Base-by-base conservation (phyloP, 352 stramenopile genomes). In the Phytophthora brassicae region DNA sequence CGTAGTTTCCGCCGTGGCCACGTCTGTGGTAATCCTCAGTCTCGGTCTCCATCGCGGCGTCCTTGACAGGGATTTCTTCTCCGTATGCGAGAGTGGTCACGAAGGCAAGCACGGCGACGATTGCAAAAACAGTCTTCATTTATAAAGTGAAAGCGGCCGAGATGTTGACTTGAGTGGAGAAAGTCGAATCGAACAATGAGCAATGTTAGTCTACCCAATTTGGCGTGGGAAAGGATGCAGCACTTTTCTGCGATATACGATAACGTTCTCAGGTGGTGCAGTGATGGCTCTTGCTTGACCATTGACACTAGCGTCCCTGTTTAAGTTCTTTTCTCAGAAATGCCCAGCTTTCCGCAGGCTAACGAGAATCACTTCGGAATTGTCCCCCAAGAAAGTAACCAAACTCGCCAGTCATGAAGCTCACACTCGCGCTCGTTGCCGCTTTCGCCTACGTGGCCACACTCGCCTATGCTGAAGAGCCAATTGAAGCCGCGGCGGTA, bases 71-170 rank as follows among this genome's bases (percentile, higher is more conserved):
- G 6, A 29, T 7, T n/a, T 60, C 52, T 48, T 49, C 49, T 29
- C 48, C 62, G 33, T 38, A 33, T 4, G 49, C 33, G 14, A 64
- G 17, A 36, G 55, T 41, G 12, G 44, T 54, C 17, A 56, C 3
- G 22, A 16, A 56, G 20, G 62, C 55, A n/a, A 70, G 22, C 19
- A 35, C 62, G 54, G 55, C 35, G 4, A 52, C 20, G 23, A 70
- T 43, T 2, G 47, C 48, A 36, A 70, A 52, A 46, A 35, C 11
- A 17, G 49, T 66, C 56, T 70, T 70, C 62, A 70, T 70, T 33
- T 6, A n/a, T 39, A 12, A 20, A 14, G 39, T 31, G 26, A 8
- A 8, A 31, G 19, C 17, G 17, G 24, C 28, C 7, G 26, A 31
- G 45, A 41, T 20, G 38, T 13, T 54, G 16, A 16, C 49, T 60